Percentiles rank a stretch among this genome's conserved stretches.
These are phyloP conservation scores for Pseudogymnoascus sp. DNA, from an alignment of 2,329 filamentous ascomycete species.

Conservation along the genomic window DNA sequence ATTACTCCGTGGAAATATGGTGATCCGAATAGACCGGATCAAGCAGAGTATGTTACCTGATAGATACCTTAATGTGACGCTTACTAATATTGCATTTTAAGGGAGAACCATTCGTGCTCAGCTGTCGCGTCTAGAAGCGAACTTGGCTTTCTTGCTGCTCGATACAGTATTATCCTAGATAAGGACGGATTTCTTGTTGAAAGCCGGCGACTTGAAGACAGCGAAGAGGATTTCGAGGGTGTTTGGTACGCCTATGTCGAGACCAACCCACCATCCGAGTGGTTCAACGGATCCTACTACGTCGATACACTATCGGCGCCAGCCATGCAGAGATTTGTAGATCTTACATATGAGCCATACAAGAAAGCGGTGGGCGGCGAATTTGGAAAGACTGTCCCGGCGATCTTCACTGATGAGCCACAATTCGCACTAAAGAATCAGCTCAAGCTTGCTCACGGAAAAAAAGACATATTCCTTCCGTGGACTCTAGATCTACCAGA, in stretches of 20 bases:
- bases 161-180: constrained; percentile 23
- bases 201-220: constrained; percentile 17
- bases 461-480: constrained; percentile 27
- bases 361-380: constrained; percentile 25
- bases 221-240: constrained; percentile 19
- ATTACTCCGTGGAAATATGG: constrained; percentile 21
- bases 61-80: not conserved
- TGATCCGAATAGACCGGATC: not conserved
- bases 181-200: constrained; percentile 23
- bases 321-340: constrained; percentile 26
- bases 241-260: constrained; percentile 31
- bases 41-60: not conserved
- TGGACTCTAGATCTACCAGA: constrained; percentile 27
- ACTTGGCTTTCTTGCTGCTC: constrained; percentile 23
- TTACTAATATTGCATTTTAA: not conserved
- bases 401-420: constrained; percentile 30
- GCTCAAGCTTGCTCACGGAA: constrained; percentile 20
- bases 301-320: constrained; percentile 26
- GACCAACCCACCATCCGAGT: constrained; percentile 24
- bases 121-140: constrained; percentile 20
- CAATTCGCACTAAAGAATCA: constrained; percentile 29
- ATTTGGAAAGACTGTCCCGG: constrained; percentile 27
- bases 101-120: constrained; percentile 11
- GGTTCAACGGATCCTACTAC: constrained; percentile 30
- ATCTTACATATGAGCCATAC: constrained; percentile 28